Evolutionary conservation across 1,284 basidiomycete genomes (phyloP), one percentile per base, ranked within the genome.

Genomic region (Entoloma clypeatum): DNA sequence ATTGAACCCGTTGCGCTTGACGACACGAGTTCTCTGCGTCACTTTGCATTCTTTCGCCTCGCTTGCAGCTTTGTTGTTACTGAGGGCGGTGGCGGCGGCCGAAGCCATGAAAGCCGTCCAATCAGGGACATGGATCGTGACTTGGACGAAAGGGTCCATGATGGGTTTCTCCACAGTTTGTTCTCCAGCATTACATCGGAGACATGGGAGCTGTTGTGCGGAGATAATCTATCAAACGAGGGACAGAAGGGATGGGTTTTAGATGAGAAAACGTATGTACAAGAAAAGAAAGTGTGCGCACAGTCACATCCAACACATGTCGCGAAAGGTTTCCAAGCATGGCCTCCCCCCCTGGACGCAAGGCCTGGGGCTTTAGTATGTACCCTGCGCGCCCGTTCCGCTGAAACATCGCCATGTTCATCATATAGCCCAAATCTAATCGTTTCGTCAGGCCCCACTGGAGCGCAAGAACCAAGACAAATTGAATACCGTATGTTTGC

Each of bases 341-440:
- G 19, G 83, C 76, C 53, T 86, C 80, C 48, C 81, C 75, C 34
- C 78, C 74, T 24, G 68, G 64, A 9, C 92, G 76, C 13, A 99
- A 72, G 0, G 85, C 81, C 3, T 70, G 68, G 1, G 95, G 96
- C 61, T 98, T 98, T 31, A 97, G 75, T 4, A 98, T 85, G 58
- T 92, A 98, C 1, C 96, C 95, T 8, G 79, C 76, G 11, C 81
- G 75, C 3, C 86, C 88, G 52, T 94, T 93, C 5, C 87, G 75
- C 51, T 84, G 79, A 62, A 99, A 99, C 87, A 99, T 90, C 7
- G 93, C 89, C 53, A 89, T 82, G 56, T 97, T 98, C 59, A 96
- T 86, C 70, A 87, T 85, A 56, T 87, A 88, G 6, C 88, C 91
- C 37, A 89, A 57, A 61, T 95, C 91, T 91, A 49, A 16, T 39